These are phyloP conservation scores for Serpula lacrymans DNA, from an alignment of 768 basidiomycete species.

Conservation along the genomic window DNA sequence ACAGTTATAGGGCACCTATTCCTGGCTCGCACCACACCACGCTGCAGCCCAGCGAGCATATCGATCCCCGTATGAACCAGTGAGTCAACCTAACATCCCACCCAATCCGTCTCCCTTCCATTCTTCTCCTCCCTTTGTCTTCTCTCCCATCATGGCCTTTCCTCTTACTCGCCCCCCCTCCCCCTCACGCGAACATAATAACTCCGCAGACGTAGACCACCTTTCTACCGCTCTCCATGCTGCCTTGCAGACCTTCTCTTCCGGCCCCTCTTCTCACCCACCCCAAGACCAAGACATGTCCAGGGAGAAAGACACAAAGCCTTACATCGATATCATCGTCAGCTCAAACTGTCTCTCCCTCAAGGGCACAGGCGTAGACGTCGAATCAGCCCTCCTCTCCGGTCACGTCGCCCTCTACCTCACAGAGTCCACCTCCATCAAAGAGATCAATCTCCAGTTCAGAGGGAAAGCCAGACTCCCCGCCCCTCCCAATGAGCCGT, in stretches of 20 bases:
- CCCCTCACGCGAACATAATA: slow-evolving; percentile 25
- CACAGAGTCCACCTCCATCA: slow-evolving; percentile 77
- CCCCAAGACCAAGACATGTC: slow-evolving; percentile 36
- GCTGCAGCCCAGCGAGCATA: too few relatives aligned
- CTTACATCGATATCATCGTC: slow-evolving; percentile 74
- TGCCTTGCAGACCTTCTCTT: slow-evolving; percentile 28
- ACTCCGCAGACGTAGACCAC: slow-evolving; percentile 29
- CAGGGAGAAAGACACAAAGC: slow-evolving; percentile 43
- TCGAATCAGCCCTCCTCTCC: slow-evolving; percentile 76
- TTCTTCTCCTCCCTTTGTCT: slow-evolving; percentile 2
- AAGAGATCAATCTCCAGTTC: slow-evolving; percentile 81
- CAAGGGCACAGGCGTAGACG: slow-evolving; percentile 77
- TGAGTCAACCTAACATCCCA: too few relatives aligned
- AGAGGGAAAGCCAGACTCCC: slow-evolving; percentile 79
- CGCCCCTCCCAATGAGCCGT: slow-evolving; percentile 55
- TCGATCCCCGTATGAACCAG: too few relatives aligned
- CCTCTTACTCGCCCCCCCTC: slow-evolving; percentile 31
- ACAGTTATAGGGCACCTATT: too few relatives aligned
- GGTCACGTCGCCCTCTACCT: slow-evolving; percentile 82
- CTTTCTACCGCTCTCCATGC: slow-evolving; percentile 37
- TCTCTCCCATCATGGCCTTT: slow-evolving; percentile 30
- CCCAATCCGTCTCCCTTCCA: too few relatives aligned
- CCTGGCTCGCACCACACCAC: too few relatives aligned
- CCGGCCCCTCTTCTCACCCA: slow-evolving; percentile 15
- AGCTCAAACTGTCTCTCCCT: slow-evolving; percentile 68